Evolutionary conservation across 345 rosid genomes (phyloP), one percentile per base, ranked within the genome.

Genomic region (Cardamine occulta): DNA sequence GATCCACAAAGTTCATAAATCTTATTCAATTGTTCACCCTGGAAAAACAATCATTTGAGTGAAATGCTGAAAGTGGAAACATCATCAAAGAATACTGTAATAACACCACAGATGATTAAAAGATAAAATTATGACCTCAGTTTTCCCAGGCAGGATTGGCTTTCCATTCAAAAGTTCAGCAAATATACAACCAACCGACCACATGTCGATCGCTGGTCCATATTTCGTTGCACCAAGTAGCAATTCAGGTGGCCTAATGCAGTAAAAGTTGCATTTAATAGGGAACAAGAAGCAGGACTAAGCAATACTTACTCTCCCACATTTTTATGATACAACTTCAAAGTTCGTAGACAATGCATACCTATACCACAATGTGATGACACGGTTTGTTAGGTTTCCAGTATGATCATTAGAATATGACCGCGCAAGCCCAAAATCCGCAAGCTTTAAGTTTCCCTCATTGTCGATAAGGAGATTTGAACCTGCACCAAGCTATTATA

Each of bases 281-380:
- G 52, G 29, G 48, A 68, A 17, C 6, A 55, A 23, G 11, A 31
- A 29, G 19, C 65, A 65, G n/a, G 37, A 65, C 17, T 12, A 34
- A 15, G 23, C 29, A 74, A 24, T 19, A 48, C 67, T 44, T 66
- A 48, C 17, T 48, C 32, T 47, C 23, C 6, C 0, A 17, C 37
- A 48, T 52, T 48, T 48, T 35, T 18, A 66, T 59, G 32, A 23
- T 42, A 56, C 4, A 66, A 37, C 42, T 32, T 17, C 3, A 58
- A 24, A 66, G 53, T 35, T 66, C 24, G 34, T 35, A 63, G 53
- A 24, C 66, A 45, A 45, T 52, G n/a, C 77, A 64, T 81, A 95
- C 99, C 99, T 86, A 83, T 95, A 95, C 99, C 99, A 94, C 66
- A 94, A 79, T 31, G 98, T 94, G 75, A 91, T 94, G 66, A 94